Conservation (phyloP, 2,329 filamentous ascomycete genomes). For the Hirsutella minnesotensis region DNA sequence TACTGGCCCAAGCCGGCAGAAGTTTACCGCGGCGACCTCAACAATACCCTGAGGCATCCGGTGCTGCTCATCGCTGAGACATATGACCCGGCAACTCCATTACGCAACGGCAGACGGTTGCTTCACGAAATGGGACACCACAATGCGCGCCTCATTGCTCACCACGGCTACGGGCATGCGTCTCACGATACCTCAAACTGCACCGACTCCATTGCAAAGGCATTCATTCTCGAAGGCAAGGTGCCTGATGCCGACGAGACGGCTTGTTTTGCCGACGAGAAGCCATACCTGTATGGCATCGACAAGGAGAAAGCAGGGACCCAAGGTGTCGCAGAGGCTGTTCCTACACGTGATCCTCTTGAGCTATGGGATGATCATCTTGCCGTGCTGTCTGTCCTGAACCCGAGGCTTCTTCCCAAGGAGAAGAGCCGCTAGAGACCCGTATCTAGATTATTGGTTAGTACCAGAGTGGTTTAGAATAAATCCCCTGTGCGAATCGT, state of each 20-base stretch:
- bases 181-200: slow-evolving; percentile 32
- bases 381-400: slow-evolving; percentile 6
- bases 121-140: slow-evolving; percentile 28
- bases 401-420: slow-evolving; percentile 4
- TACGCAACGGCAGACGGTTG: slow-evolving; percentile 33
- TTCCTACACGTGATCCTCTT: slow-evolving; percentile 3
- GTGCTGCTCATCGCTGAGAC: slow-evolving; percentile 35
- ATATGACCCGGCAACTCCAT: slow-evolving; percentile 37
- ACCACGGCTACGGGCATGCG: slow-evolving; percentile 38
- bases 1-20: slow-evolving; percentile 35
- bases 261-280: slow-evolving; percentile 32
- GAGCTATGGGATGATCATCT: slow-evolving; percentile 10
- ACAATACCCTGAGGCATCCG: slow-evolving; percentile 29
- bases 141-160: slow-evolving; percentile 34
- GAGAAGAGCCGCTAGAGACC: not conserved
- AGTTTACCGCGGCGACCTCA: slow-evolving; percentile 33
- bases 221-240: slow-evolving; percentile 27
- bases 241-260: slow-evolving; percentile 30
- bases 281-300: slow-evolving; percentile 32
- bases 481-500: too few species aligned
- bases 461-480: too few species aligned
- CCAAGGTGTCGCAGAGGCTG: not conserved
- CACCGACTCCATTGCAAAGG: slow-evolving; percentile 27
- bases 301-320: not conserved
- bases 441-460: too few species aligned